Base-by-base conservation (phyloP, 192 early-diverging fungal species). In the Gryganskiella cystojenkinii region DNA sequence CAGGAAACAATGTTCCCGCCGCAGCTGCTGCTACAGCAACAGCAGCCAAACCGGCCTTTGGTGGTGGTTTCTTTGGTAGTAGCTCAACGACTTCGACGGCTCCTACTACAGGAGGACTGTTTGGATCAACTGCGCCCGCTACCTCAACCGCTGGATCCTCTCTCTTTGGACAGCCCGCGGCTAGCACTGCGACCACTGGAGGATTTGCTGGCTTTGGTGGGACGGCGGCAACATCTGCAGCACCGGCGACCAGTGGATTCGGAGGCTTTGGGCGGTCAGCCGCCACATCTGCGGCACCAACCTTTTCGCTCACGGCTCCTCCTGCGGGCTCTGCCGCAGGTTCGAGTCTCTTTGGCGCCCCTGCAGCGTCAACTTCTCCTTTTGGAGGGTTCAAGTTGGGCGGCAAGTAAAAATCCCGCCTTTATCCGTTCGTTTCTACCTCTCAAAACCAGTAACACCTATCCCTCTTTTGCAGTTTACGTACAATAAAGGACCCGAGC, bases 101-200 rank as follows among this genome's bases (percentile, higher is more conserved):
- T 13, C 28, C 42, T 57, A 24, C 56, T 9, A 24, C 56, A 9
- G 24, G 24, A 27, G 57, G 40, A 28, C 42, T 42, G 10, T 47
- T 45, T 44, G 52, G 52, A 31, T 24, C 52, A 13, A 15, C 52
- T 54, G 52, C 52, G 14, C 25, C 42, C 6, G 34, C 40, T 19
- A 35, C 43, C 27, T 35, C 57, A 28, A 4, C 52, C 0, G 5
- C 57, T 28, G 57, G 57, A 60, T 28, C 52, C 2, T 22, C 25
- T 53, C 52, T 53, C 52, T 53, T 53, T 53, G 52, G 52, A 53
- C 25, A 22, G 52, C 52, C 52, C 17, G 52, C 52, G 27, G 52
- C 52, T 22, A 50, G 20, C 20, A 50, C 47, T 14, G 52, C 52
- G 10, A 53, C 24, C 37, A 40, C 37, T 40, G 13, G 37, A 9